Percentiles rank a stretch among this genome's conserved stretches.
Evolutionary conservation across 2,329 filamentous ascomycete genomes (phyloP).

Genomic region (Coniochaeta pulveracea): DNA sequence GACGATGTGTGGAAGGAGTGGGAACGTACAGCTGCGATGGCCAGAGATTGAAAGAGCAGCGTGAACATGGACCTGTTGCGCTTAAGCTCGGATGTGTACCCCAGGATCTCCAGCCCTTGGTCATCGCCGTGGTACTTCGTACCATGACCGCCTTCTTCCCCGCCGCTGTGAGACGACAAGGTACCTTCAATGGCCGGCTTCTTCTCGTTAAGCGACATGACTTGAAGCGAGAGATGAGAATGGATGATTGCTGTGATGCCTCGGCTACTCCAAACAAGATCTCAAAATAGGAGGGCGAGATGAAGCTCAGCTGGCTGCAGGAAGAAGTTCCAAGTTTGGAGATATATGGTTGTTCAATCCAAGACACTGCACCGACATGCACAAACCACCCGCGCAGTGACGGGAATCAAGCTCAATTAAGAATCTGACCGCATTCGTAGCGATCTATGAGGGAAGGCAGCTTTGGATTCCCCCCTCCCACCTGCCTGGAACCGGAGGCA

Average conservation of each 20-base stretch:
- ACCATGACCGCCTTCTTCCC: conserved; percentile 6
- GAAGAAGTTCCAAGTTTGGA: no score
- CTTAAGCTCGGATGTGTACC: conserved; percentile 45
- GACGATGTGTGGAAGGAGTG: not conserved
- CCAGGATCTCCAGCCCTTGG: conserved; percentile 26
- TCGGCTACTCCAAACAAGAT: no score
- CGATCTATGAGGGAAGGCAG: not conserved
- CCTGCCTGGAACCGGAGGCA: no score
- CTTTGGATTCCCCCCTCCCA: not conserved
- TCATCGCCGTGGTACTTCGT: conserved; percentile 12
- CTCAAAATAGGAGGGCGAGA: no score
- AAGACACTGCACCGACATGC: no score
- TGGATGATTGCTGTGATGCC: no score
- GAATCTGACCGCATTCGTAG: not conserved
- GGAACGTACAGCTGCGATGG: conserved; percentile 37
- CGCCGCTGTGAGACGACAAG: not conserved
- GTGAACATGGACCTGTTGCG: conserved; percentile 50
- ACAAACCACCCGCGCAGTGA: no score
- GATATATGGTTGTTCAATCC: no score
- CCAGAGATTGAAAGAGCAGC: conserved; percentile 48
- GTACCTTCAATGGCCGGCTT: not conserved
- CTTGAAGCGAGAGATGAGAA: no score
- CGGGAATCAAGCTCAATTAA: no score
- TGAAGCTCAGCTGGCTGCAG: no score
- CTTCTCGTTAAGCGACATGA: conserved; percentile 3